Percentiles rank a stretch among this genome's conserved stretches.
Evolutionary conservation across 495 filamentous ascomycete species (phyloP).

Genomic region (Tetracladium setigerum): DNA sequence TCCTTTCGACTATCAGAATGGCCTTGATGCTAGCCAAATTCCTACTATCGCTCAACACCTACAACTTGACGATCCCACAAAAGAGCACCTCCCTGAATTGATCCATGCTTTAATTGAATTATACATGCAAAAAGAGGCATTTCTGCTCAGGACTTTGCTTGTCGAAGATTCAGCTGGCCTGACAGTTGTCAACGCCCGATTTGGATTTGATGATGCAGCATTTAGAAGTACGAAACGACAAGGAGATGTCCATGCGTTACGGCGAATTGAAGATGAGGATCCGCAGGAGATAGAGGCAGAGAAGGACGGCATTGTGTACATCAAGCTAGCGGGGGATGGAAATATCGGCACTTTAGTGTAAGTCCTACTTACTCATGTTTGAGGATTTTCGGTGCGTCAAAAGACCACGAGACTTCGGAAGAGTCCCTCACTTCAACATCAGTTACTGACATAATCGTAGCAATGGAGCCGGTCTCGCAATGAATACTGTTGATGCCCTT

Average conservation of each 20-base stretch:
- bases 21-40: conserved; percentile 27
- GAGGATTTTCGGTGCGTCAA: too few relatives aligned
- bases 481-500: conserved; percentile 86
- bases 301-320: conserved; percentile 51
- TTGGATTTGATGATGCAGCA: conserved; percentile 76
- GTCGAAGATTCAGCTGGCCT: conserved; percentile 31
- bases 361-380: too few relatives aligned
- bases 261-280: conserved; percentile 43
- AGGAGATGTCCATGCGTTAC: conserved; percentile 49
- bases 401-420: conserved; percentile 21
- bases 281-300: conserved; percentile 58
- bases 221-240: conserved; percentile 60
- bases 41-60: conserved; percentile 41
- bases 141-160: conserved; percentile 45
- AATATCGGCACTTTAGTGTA: conserved; percentile 22
- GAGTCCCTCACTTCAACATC: conserved; percentile 59
- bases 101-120: conserved; percentile 49
- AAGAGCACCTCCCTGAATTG: conserved; percentile 33
- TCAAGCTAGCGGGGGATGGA: conserved; percentile 20
- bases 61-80: conserved; percentile 35
- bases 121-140: conserved; percentile 63
- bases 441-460: conserved; percentile 36
- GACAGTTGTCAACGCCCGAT: conserved; percentile 42
- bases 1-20: conserved; percentile 50
- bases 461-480: conserved; percentile 84